Conservation (phyloP, 257 asterid species). For the Oldenlandia corymbosa region DNA sequence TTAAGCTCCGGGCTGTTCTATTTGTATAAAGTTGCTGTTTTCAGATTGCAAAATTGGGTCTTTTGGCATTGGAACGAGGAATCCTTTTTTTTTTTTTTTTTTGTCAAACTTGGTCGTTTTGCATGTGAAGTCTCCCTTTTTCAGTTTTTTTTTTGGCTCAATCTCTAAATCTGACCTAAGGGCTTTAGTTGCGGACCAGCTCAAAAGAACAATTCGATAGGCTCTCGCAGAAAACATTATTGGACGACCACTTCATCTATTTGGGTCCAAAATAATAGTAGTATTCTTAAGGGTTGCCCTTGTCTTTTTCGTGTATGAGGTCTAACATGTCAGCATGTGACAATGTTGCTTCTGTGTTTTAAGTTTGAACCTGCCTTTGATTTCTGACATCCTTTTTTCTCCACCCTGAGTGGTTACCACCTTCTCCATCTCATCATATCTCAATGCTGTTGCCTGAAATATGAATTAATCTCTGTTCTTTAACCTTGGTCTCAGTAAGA, state of each 20-base stretch:
- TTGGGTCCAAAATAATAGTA: slow-evolving; percentile 15
- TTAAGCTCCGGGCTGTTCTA: background rate
- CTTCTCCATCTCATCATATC: slow-evolving; percentile 25
- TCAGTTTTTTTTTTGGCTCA: background rate
- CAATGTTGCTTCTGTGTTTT: slow-evolving; percentile 20
- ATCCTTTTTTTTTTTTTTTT: slow-evolving; percentile 16
- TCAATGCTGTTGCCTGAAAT: slow-evolving; percentile 19
- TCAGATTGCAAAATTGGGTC: slow-evolving; percentile 13
- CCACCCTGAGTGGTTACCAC: slow-evolving; percentile 22
- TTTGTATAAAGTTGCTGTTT: slow-evolving; percentile 1
- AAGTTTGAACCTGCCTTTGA: slow-evolving; percentile 10
- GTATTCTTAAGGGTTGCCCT: slow-evolving; percentile 18
- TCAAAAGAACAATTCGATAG: slow-evolving; percentile 22
- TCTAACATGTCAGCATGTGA: slow-evolving; percentile 41
- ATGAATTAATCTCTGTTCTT: too few relatives aligned
- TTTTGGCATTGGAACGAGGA: slow-evolving; percentile 15
- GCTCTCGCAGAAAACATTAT: slow-evolving; percentile 12
- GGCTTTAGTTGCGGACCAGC: slow-evolving; percentile 39
- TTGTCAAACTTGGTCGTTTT: slow-evolving; percentile 6
- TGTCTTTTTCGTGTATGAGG: slow-evolving; percentile 23
- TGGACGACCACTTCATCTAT: slow-evolving; percentile 18
- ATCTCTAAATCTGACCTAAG: slow-evolving; percentile 15
- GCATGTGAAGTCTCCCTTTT: slow-evolving; percentile 5
- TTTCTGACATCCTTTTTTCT: slow-evolving; percentile 20
- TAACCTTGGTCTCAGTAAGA: slow-evolving; percentile 14